Conservation (phyloP, 306 rosid genomes). For the Cucurbita moschata region DNA sequence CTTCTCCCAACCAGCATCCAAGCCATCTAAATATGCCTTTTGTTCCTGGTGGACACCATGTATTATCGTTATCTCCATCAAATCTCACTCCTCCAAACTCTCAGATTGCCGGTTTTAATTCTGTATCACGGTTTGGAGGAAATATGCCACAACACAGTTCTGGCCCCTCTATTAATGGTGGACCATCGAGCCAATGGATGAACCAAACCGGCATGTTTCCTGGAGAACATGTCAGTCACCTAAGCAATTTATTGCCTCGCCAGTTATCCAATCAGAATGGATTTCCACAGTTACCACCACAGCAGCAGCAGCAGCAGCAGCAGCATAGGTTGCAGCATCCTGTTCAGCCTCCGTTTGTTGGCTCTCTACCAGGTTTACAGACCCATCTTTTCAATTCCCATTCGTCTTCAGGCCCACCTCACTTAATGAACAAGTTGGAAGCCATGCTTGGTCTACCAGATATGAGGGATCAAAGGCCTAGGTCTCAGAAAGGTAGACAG, state of each 20-base stretch:
- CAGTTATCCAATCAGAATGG: slow-evolving; percentile 48
- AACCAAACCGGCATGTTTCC: slow-evolving; percentile 32
- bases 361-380: slow-evolving; percentile 34
- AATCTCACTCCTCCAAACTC: slow-evolving; percentile 34
- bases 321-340: slow-evolving; percentile 42
- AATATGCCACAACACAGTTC: slow-evolving; percentile 32
- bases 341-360: slow-evolving; percentile 36
- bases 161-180: slow-evolving; percentile 26
- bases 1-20: slow-evolving; percentile 41
- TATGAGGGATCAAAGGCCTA: slow-evolving; percentile 67
- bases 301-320: slow-evolving; percentile 15
- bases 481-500: slow-evolving; percentile 44
- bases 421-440: slow-evolving; percentile 53
- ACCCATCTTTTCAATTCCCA: slow-evolving; percentile 35
- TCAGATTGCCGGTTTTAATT: slow-evolving; percentile 34
- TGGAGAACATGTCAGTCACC: slow-evolving; percentile 35
- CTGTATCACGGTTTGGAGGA: slow-evolving; percentile 40
- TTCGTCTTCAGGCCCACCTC: slow-evolving; percentile 52
- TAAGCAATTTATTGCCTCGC: slow-evolving; percentile 36
- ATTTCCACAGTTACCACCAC: slow-evolving; percentile 37
- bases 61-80: slow-evolving; percentile 32
- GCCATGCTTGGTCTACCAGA: slow-evolving; percentile 68
- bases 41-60: slow-evolving; percentile 33
- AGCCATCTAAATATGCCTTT: slow-evolving; percentile 37
- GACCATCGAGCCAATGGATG: slow-evolving; percentile 36